A percentile compares a stretch with the other conserved stretches of the same genome.
Evolutionary conservation across 2,329 filamentous ascomycete species (phyloP).

Genomic region (Escovopsis sp.): DNA sequence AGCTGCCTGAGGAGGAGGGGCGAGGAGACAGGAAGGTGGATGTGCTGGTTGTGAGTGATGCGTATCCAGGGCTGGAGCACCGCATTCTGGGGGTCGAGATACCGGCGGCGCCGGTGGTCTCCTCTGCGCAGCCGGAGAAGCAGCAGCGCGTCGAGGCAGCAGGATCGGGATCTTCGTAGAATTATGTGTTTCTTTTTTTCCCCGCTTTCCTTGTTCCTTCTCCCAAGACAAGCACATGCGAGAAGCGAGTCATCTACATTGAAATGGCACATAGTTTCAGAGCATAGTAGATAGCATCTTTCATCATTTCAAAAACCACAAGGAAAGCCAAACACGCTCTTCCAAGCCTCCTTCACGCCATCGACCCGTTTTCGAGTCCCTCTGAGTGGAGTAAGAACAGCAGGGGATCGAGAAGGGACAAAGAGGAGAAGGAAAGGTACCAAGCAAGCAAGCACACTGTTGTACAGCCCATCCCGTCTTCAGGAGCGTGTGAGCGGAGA

Average conservation of each 20-base stretch:
- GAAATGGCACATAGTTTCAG: too few relatives aligned
- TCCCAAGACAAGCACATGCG: too few relatives aligned
- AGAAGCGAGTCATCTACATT: too few relatives aligned
- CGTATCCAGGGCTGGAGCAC: slow-evolving; percentile 62
- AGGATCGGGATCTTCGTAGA: neutral
- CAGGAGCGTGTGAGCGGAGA: too few relatives aligned
- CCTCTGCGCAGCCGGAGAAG: slow-evolving; percentile 28
- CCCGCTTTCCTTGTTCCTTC: too few relatives aligned
- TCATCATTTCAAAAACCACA: neutral
- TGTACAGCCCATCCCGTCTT: neutral
- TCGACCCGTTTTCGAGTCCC: too few relatives aligned
- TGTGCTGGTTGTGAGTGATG: slow-evolving; percentile 69
- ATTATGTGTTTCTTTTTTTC: too few relatives aligned
- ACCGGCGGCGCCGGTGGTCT: slow-evolving; percentile 32
- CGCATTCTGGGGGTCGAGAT: slow-evolving; percentile 32
- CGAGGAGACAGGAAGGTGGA: slow-evolving; percentile 47
- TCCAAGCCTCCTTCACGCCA: neutral
- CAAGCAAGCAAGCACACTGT: neutral
- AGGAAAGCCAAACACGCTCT: neutral
- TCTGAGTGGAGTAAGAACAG: too few relatives aligned
- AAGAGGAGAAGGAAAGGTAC: too few relatives aligned
- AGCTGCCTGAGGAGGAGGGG: slow-evolving; percentile 35
- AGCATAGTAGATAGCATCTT: too few relatives aligned
- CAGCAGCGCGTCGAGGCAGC: slow-evolving; percentile 17
- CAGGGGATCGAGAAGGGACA: too few relatives aligned